phyloP scores from a whole-genome alignment of 345 rosid species.

The Salix brachista region DNA sequence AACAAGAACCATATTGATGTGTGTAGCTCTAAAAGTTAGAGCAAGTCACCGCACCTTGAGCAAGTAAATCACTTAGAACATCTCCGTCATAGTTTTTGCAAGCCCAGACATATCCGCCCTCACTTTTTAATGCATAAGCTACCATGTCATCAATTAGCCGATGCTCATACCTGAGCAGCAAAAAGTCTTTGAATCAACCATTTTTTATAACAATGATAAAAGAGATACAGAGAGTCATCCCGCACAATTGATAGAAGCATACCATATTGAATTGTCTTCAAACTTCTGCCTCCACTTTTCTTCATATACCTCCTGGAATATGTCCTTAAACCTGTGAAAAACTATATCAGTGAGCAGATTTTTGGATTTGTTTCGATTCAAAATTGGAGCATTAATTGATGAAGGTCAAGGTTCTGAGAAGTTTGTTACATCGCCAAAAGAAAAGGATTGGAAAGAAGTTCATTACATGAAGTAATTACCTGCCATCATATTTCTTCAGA shows the following conservation, averaged over 20 bases:
- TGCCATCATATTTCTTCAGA: conserved; percentile 96
- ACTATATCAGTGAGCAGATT: conserved; percentile 13
- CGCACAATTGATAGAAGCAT: conserved; percentile 12
- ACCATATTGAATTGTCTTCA: conserved; percentile 91
- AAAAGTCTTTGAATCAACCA: neutral
- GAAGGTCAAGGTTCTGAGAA: neutral
- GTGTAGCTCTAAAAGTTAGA: neutral
- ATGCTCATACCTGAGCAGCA: conserved; percentile 81
- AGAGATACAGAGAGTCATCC: neutral
- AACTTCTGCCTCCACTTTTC: conserved; percentile 87
- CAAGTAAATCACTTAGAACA: conserved; percentile 97
- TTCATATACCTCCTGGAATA: conserved; percentile 91
- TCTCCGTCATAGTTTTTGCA: conserved; percentile 99
- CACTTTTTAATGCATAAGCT: conserved; percentile 91
- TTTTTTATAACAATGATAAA: neutral
- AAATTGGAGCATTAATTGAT: neutral
- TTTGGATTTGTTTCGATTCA: neutral
- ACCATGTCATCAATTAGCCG: conserved; percentile 99
- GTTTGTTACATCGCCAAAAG: neutral
- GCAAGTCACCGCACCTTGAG: conserved; percentile 58
- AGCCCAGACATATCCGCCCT: conserved; percentile 98
- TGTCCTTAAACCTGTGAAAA: conserved; percentile 79
- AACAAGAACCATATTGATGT: neutral
- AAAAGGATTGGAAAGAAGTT: neutral
- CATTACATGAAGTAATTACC: conserved; percentile 43